Base-by-base conservation (phyloP, 345 rosid genomes). In the Populus deltoides region DNA sequence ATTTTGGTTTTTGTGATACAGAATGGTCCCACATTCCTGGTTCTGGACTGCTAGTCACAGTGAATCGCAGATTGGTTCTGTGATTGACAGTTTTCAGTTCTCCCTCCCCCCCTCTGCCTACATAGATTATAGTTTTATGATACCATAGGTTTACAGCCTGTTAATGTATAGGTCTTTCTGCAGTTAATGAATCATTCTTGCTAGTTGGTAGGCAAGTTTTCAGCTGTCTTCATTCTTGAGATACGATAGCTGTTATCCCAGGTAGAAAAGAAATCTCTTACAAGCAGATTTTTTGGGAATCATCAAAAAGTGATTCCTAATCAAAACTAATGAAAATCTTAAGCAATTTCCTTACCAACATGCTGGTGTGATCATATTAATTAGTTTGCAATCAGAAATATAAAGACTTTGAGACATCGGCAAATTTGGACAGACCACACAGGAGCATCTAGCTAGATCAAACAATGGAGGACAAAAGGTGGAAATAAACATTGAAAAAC, bases 71-170 rank as follows among this genome's bases (percentile, higher is more conserved):
- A n/a, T 1, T 57, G 63, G 63, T 57, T 24, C 63, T 57, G 29
- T 59, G 29, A 59, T 8, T 1, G 15, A 57, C 63, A n/a, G 63
- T 31, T 72, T 71, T 35, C 35, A 6, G 25, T 24, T 39, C 59
- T 35, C 6, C 36, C 61, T 1, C 27, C 66, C 63, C 47, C 47
- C 10, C 0, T 33, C 49, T 75, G 67, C 27, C 10, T 22, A 1
- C 33, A 74, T 43, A 68, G 82, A 39, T 75, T 51, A 71, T 59
- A 59, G 63, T 59, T 9, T 59, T 24, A 33, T 33, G 29, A 59
- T n/a, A 59, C 12, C 63, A 33, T 8, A 36, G 67, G 72, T 39
- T 16, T 70, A 45, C 16, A 59, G 53, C 53, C 39, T 59, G 33
- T 22, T 22, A 43, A 29, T 70, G 63, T 77, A 27, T 61, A 41